Evolutionary conservation across 2,329 filamentous ascomycete genomes (phyloP).

Genomic region (Trichoderma arundinaceum): DNA sequence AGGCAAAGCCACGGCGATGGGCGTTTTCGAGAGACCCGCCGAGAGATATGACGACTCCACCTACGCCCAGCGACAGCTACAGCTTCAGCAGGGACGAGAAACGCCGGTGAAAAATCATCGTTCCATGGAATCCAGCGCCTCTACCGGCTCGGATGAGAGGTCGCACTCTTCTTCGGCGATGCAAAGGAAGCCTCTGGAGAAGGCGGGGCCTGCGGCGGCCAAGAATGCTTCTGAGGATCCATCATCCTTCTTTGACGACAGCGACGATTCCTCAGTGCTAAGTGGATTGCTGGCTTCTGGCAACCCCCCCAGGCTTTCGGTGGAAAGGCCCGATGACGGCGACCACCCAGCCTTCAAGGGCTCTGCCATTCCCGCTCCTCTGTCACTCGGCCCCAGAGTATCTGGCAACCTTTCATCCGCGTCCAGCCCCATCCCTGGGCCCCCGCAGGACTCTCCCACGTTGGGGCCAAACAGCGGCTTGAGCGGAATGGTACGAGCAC

Average conservation of each 20-base stretch:
- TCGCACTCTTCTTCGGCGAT: slow-evolving; percentile 56
- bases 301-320: slow-evolving; percentile 44
- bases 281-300: slow-evolving; percentile 29
- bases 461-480: slow-evolving; percentile 72
- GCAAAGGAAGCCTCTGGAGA: slow-evolving; percentile 46
- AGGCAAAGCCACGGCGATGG: slow-evolving; percentile 77
- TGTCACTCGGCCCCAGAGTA: slow-evolving; percentile 44
- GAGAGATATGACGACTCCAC: slow-evolving; percentile 83
- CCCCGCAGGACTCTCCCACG: slow-evolving; percentile 74
- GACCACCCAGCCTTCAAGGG: slow-evolving; percentile 62
- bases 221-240: slow-evolving; percentile 45
- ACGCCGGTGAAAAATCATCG: slow-evolving; percentile 57
- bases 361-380: slow-evolving; percentile 52
- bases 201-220: slow-evolving; percentile 40
- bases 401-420: slow-evolving; percentile 9
- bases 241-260: slow-evolving; percentile 53
- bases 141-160: slow-evolving; percentile 45
- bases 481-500: slow-evolving; percentile 81
- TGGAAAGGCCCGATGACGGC: slow-evolving; percentile 57
- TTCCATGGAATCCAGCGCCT: slow-evolving; percentile 54
- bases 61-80: slow-evolving; percentile 80
- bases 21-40: slow-evolving; percentile 69
- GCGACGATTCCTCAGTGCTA: slow-evolving; percentile 46
- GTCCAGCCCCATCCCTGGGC: slow-evolving; percentile 28
- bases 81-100: slow-evolving; percentile 77